phyloP scores from a whole-genome alignment of 257 asterid species.

The Fraxinus cuspidata region DNA sequence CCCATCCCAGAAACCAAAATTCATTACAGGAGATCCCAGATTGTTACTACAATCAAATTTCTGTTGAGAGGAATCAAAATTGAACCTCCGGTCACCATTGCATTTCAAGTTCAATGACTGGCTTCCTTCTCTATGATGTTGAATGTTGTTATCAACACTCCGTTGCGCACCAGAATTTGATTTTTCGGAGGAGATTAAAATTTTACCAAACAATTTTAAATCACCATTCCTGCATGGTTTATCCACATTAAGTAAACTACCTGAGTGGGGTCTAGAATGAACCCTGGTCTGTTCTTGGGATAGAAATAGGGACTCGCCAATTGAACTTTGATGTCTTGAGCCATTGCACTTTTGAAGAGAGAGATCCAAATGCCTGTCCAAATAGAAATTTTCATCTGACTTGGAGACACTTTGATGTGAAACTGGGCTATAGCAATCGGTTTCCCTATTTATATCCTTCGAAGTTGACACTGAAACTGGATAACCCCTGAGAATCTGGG shows the following conservation, averaged over 20 bases:
- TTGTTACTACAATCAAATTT: conserved; percentile 42
- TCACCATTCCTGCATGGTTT: conserved; percentile 71
- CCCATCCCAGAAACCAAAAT: conserved; percentile 60
- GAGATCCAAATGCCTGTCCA: conserved; percentile 33
- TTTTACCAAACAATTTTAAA: conserved; percentile 88
- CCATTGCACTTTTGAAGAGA: conserved; percentile 55
- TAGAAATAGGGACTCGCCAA: conserved; percentile 33
- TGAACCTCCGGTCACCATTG: conserved; percentile 39
- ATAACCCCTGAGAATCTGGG: conserved; percentile 55
- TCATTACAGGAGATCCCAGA: conserved; percentile 42
- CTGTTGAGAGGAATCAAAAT: conserved; percentile 42
- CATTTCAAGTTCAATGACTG: conserved; percentile 43
- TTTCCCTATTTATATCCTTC: conserved; percentile 47
- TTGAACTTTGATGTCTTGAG: conserved; percentile 36
- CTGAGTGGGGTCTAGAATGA: conserved; percentile 33
- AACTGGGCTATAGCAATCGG: conserved; percentile 35
- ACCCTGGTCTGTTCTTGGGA: conserved; percentile 37
- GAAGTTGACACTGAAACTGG: conserved; percentile 48
- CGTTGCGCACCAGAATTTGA: conserved; percentile 34
- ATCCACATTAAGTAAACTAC: conserved; percentile 51
- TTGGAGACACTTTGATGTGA: conserved; percentile 36
- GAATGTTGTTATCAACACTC: conserved; percentile 35
- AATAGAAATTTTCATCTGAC: conserved; percentile 36
- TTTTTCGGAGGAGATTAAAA: conserved; percentile 58
- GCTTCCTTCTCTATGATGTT: conserved; percentile 35